Base-by-base conservation (phyloP, 2,329 filamentous ascomycete genomes). In the Fusarium bulbicola region DNA sequence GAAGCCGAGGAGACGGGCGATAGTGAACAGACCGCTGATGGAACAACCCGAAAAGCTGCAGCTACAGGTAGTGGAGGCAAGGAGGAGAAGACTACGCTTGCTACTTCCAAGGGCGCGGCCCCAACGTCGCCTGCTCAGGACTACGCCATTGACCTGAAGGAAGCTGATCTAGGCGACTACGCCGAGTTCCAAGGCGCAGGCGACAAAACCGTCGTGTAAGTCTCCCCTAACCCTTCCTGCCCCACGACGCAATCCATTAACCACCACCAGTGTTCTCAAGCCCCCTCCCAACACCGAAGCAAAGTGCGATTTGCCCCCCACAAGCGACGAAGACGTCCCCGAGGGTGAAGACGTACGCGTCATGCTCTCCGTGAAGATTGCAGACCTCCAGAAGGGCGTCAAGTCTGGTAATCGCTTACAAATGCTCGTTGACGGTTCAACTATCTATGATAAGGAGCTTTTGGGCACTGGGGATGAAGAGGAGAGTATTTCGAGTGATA, bases 401-500 rank as follows among this genome's bases (percentile, higher is more conserved):
- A 43, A 43, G 10, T 66, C 63, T 1, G 61, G 50, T 3, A 59
- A 53, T 10, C 63, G 61, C 32, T 10, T 66, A 0, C 63, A 66
- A 34, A 66, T 66, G 61, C 32, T 66, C 7, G 15, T 66, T 5
- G 63, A 50, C 4, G 63, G 54, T 7, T 59, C 40, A 7, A 43
- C 42, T 2, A 45, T 66, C 5, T 66, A 66, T 21, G 50, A 66
- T 7, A 45, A 66, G 1, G 63, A 66, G 32, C 61, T 66, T 24
- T 7, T 66, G 13, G 40, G 36, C 0, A 66, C 50, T 10, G 50
- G 63, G 12, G 50, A 21, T 20, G 36, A 26, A n/a, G 36, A n/a
- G 6, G 42, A 66, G 43, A 36, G 21, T 21, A 49, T 66, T 10
- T 34, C 47, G 34, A 66, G 63, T 28, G 61, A 66, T 2, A 37